These are phyloP conservation scores for Lanmaoa rubissima DNA, from an alignment of 768 basidiomycete genomes.

Conservation along the genomic window DNA sequence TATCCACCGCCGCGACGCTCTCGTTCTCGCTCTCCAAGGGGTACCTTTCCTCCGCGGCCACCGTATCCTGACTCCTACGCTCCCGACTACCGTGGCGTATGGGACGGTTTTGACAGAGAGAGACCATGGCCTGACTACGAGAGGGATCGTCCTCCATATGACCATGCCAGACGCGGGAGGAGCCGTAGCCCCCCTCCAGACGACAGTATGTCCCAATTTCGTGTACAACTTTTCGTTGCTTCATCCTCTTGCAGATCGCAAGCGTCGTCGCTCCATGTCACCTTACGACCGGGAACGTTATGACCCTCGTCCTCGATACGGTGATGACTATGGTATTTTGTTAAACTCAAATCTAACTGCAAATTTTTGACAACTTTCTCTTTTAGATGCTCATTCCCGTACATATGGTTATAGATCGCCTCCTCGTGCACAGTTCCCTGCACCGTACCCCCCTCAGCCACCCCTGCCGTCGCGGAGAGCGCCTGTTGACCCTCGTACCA, in stretches of 20 bases:
- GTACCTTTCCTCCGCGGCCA: slow-evolving; percentile 51
- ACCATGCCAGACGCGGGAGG: slow-evolving; percentile 66
- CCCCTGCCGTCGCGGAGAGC: slow-evolving; percentile 54
- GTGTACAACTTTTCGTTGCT: not conserved
- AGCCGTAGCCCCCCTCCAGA: slow-evolving; percentile 76
- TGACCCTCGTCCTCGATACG: slow-evolving; percentile 79
- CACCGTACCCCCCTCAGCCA: slow-evolving; percentile 39
- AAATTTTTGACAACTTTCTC: slow-evolving; percentile 11
- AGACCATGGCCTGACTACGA: slow-evolving; percentile 64
- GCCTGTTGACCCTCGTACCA: slow-evolving; percentile 76
- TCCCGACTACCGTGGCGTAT: slow-evolving; percentile 58
- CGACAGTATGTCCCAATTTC: slow-evolving; percentile 47
- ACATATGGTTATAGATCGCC: slow-evolving; percentile 62
- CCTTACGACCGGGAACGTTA: slow-evolving; percentile 83
- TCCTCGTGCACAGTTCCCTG: slow-evolving; percentile 51
- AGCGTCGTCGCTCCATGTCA: slow-evolving; percentile 70
- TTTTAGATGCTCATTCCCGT: slow-evolving; percentile 63
- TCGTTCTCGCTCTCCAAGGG: slow-evolving; percentile 74
- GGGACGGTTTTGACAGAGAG: slow-evolving; percentile 73
- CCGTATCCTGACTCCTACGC: slow-evolving; percentile 60
- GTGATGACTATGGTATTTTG: slow-evolving; percentile 74
- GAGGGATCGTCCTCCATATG: slow-evolving; percentile 66
- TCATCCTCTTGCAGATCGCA: slow-evolving; percentile 48
- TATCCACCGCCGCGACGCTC: slow-evolving; percentile 78
- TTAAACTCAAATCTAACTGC: not conserved